These are phyloP conservation scores for Tremellales sp. DNA, from an alignment of 1,284 basidiomycete genomes.

Conservation along the genomic window DNA sequence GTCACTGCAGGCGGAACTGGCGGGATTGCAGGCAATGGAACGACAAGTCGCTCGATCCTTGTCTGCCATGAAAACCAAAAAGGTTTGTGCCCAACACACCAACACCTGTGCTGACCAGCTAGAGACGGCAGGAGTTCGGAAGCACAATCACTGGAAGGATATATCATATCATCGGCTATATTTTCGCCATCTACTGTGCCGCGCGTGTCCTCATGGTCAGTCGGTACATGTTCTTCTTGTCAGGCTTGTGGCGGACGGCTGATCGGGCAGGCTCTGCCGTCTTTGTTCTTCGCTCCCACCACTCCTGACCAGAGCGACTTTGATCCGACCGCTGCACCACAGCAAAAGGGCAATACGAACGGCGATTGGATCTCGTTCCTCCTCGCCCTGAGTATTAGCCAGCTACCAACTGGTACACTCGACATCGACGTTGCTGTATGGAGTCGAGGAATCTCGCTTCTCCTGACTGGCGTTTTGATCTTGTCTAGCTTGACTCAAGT, in stretches of 20 bases:
- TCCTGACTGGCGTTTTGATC: conserved; percentile 45
- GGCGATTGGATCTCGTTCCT: conserved; percentile 50
- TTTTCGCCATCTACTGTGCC: conserved; percentile 46
- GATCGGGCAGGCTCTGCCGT: conserved; percentile 37
- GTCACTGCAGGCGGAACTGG: conserved; percentile 33
- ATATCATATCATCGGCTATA: conserved; percentile 41
- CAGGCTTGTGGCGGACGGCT: neutral
- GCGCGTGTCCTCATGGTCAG: conserved; percentile 44
- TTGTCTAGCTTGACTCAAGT: conserved; percentile 44
- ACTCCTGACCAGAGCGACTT: conserved; percentile 16
- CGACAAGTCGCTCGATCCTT: conserved; percentile 34
- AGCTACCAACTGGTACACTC: conserved; percentile 33
- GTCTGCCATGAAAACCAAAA: conserved; percentile 36
- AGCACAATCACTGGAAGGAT: conserved; percentile 35
- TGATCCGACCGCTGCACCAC: no score
- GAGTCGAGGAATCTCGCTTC: conserved; percentile 44
- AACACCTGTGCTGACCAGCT: neutral
- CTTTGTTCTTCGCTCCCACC: conserved; percentile 36
- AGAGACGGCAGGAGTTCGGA: conserved; percentile 43
- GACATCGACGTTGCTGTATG: conserved; percentile 44
- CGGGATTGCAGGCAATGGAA: conserved; percentile 43
- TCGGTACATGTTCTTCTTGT: neutral
- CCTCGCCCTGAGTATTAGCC: conserved; percentile 40
- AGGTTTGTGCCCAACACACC: conserved; percentile 16
- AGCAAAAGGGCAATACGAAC: conserved; percentile 41